A percentile compares a stretch with the other conserved stretches of the same genome.
These are phyloP conservation scores for Schizochytrium sp. DNA, from an alignment of 108 stramenopile species.

Conservation along the genomic window DNA sequence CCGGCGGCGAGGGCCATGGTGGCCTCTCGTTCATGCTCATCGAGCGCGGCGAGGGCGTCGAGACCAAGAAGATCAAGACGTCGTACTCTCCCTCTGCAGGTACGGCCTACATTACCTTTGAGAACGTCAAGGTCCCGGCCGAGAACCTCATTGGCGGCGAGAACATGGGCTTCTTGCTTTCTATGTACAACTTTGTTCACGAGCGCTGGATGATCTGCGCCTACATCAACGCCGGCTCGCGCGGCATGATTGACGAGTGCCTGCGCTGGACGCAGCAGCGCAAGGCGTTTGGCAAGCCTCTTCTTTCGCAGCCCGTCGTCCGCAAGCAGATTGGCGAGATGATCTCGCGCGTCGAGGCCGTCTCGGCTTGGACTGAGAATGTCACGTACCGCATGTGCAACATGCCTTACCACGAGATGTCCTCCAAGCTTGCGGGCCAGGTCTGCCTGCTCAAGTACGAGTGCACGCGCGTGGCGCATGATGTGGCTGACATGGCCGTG, in stretches of 20 bases:
- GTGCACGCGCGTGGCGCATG: neutral
- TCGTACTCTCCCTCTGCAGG: constrained; percentile 3
- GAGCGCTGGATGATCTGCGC: constrained; percentile 19
- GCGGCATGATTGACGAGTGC: constrained; percentile 12
- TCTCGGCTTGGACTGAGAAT: neutral
- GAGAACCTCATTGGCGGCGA: constrained; percentile 12
- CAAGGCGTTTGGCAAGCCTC: constrained; percentile 1
- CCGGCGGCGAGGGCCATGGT: neutral
- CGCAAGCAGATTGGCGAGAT: neutral
- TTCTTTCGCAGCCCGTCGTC: neutral
- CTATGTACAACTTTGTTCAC: constrained; percentile 12
- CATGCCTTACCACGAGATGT: constrained; percentile 1
- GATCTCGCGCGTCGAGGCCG: neutral
- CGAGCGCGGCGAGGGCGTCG: neutral
- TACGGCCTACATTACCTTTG: constrained; percentile 16
- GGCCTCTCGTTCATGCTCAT: neutral
- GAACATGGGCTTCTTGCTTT: neutral
- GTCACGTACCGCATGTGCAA: constrained; percentile 3
- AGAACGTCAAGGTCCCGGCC: constrained; percentile 16
- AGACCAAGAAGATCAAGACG: constrained; percentile 11
- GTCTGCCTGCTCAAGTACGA: constrained; percentile 2
- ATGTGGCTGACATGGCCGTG: neutral
- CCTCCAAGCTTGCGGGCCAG: neutral
- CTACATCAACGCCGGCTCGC: constrained; percentile 6
- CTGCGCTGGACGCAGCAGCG: neutral